A percentile compares a stretch with the other conserved stretches of the same genome.
These are phyloP conservation scores for Leccinum variicolor DNA, from an alignment of 768 basidiomycete genomes.

Conservation along the genomic window DNA sequence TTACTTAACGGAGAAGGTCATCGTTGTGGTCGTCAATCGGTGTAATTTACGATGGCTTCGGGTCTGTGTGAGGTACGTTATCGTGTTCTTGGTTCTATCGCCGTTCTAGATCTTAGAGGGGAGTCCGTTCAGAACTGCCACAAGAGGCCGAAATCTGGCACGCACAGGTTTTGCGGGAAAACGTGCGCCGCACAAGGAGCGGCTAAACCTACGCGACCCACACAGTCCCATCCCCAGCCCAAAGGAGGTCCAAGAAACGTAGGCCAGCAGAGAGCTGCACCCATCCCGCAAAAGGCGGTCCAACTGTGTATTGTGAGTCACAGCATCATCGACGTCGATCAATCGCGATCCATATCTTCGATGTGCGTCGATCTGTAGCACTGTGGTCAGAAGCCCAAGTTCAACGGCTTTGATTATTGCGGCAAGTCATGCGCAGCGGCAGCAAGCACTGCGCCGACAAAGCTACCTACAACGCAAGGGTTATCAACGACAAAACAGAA, in stretches of 20 bases:
- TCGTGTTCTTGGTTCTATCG: background rate
- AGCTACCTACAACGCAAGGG: conserved; percentile 14
- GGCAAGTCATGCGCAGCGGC: conserved; percentile 59
- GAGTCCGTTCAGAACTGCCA: conserved; percentile 45
- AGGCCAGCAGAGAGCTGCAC: conserved; percentile 11
- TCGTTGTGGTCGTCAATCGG: conserved; percentile 4
- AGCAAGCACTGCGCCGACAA: conserved; percentile 33
- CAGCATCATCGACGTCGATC: conserved; percentile 19
- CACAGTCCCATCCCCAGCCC: conserved; percentile 12
- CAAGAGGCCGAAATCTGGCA: conserved; percentile 49
- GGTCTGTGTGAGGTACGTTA: conserved; percentile 30
- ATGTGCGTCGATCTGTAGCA: conserved; percentile 28
- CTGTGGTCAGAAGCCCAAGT: conserved; percentile 63
- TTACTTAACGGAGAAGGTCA: conserved; percentile 6
- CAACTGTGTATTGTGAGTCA: conserved; percentile 28
- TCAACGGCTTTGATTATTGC: conserved; percentile 57
- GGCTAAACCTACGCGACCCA: conserved; percentile 9
- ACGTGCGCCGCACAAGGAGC: conserved; percentile 47
- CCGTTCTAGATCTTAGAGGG: conserved; percentile 4
- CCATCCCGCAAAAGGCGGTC: conserved; percentile 15
- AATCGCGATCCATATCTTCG: conserved; percentile 26
- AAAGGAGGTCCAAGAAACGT: conserved; percentile 12
- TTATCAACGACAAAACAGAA: conserved; percentile 19
- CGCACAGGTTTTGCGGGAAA: conserved; percentile 56
- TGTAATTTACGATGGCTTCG: conserved; percentile 25